Evolutionary conservation across 129 eudicot genomes (phyloP).

Genomic region (Flaveria ramosissima): DNA sequence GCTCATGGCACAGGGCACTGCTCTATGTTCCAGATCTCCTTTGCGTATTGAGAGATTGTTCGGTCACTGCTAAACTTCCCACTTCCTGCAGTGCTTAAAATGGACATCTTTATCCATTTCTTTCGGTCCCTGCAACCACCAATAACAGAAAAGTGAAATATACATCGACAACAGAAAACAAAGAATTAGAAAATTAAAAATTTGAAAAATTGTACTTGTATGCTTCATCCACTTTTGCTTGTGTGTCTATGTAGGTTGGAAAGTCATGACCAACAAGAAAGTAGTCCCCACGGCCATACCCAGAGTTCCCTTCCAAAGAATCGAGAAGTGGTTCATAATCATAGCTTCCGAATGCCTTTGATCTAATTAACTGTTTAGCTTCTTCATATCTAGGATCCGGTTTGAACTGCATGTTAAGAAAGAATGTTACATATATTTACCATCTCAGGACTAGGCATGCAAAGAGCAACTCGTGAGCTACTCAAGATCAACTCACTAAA

Average conservation of each 20-base stretch:
- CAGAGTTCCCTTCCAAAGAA: conserved; percentile 89
- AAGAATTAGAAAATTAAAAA: background rate
- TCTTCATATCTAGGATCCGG: conserved; percentile 96
- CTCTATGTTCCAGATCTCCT: conserved; percentile 86
- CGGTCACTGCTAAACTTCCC: conserved; percentile 99
- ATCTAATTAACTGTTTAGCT: conserved; percentile 85
- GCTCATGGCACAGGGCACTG: conserved; percentile 69
- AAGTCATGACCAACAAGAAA: conserved; percentile 97
- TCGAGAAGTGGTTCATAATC: conserved; percentile 96
- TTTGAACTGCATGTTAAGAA: conserved; percentile 67
- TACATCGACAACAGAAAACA: background rate
- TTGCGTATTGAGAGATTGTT: conserved; percentile 89
- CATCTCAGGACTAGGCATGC: background rate
- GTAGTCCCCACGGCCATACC: conserved; percentile 97
- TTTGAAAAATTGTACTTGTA: conserved; percentile 67
- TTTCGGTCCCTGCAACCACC: conserved; percentile 73
- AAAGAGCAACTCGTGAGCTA: background rate
- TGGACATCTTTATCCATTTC: conserved; percentile 95
- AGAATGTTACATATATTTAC: background rate
- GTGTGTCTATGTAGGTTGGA: conserved; percentile 88
- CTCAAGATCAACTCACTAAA: background rate
- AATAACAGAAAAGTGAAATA: background rate
- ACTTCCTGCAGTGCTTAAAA: conserved; percentile 95
- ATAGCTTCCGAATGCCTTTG: conserved; percentile 97
- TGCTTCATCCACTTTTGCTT: conserved; percentile 86